phyloP scores from a whole-genome alignment of 352 stramenopile genomes.

The Thraustochytrium sp. region DNA sequence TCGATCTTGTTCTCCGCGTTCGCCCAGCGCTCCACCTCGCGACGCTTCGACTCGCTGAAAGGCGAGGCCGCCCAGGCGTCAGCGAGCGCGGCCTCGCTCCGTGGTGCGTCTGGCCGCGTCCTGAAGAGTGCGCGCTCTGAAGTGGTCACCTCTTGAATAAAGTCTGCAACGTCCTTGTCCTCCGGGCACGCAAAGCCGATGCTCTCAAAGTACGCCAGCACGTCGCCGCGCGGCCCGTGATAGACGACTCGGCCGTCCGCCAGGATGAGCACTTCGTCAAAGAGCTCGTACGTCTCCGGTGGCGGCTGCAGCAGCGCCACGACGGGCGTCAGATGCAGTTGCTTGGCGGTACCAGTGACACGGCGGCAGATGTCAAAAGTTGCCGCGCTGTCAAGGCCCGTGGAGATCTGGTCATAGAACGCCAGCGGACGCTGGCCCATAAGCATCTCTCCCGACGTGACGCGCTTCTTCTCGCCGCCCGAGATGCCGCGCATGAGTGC shows the following conservation, averaged over 20 bases:
- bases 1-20: not conserved
- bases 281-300: conserved; percentile 83
- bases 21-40: not conserved
- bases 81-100: conserved; percentile 19
- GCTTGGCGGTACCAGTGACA: conserved; percentile 54
- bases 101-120: not conserved
- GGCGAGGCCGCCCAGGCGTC: not conserved
- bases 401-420: conserved; percentile 83
- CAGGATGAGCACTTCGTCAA: conserved; percentile 90
- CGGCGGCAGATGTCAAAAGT: conserved; percentile 82
- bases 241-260: conserved; percentile 85
- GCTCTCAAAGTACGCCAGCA: conserved; percentile 58
- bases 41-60: not conserved
- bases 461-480: conserved; percentile 77
- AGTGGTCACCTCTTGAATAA: conserved; percentile 70
- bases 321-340: conserved; percentile 46
- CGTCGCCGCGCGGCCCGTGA: conserved; percentile 66
- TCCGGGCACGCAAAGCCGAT: conserved; percentile 58
- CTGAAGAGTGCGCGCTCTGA: conserved; percentile 53
- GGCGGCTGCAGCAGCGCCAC: conserved; percentile 65
- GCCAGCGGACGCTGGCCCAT: conserved; percentile 65
- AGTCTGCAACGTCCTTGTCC: conserved; percentile 77
- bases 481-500: conserved; percentile 73
- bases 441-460: conserved; percentile 84
- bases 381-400: conserved; percentile 80